Evolutionary conservation across 306 rosid genomes (phyloP).

Genomic region (Pyrus betulifolia): DNA sequence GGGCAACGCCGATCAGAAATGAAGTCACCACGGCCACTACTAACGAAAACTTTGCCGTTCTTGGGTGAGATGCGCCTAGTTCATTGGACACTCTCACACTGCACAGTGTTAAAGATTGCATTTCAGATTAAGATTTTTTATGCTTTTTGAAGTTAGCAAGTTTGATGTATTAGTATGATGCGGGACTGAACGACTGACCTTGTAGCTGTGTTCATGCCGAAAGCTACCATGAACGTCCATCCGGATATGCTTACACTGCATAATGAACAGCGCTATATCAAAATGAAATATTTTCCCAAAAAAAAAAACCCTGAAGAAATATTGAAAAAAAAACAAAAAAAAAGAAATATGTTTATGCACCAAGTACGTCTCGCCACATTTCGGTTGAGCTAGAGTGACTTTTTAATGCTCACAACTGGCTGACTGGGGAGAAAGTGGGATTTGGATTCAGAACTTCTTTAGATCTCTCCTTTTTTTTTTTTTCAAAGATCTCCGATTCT

Average conservation of each 20-base stretch:
- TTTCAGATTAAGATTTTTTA: neutral
- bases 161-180: neutral
- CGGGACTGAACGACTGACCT: conserved; percentile 29
- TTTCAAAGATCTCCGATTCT: too few relatives aligned
- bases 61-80: conserved; percentile 75
- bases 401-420: too few relatives aligned
- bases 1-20: conserved; percentile 17
- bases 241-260: conserved; percentile 69
- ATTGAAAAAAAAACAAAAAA: too few relatives aligned
- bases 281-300: too few relatives aligned
- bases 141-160: neutral
- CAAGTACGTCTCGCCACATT: too few relatives aligned
- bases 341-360: too few relatives aligned
- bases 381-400: too few relatives aligned
- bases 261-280: neutral
- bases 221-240: conserved; percentile 58
- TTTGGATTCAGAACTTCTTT: too few relatives aligned
- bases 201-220: conserved; percentile 63
- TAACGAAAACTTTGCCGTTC: conserved; percentile 63
- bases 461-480: too few relatives aligned
- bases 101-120: neutral
- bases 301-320: too few relatives aligned
- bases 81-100: conserved; percentile 92
- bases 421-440: too few relatives aligned
- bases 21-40: conserved; percentile 59